Percentiles rank a stretch among this genome's conserved stretches.
phyloP scores from a whole-genome alignment of 768 basidiomycete genomes.

The Podaxis sp. region DNA sequence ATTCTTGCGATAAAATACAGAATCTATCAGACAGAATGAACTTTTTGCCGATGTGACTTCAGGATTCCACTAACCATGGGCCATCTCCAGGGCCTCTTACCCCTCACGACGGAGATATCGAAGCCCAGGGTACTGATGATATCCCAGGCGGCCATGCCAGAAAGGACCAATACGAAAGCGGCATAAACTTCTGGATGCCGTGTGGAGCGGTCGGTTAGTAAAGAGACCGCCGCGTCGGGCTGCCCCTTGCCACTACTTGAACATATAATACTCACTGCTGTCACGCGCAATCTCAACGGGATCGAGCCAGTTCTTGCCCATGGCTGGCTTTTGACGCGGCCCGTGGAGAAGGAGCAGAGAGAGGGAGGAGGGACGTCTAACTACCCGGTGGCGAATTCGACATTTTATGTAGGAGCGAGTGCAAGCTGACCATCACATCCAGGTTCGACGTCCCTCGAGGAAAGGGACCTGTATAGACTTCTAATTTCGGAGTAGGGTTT shows the following conservation, averaged over 20 bases:
- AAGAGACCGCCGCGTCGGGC: background rate
- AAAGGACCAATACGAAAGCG: slow-evolving; percentile 30
- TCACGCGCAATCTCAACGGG: slow-evolving; percentile 27
- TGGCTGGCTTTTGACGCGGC: slow-evolving; percentile 15
- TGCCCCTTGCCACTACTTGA: background rate
- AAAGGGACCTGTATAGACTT: background rate
- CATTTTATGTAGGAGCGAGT: background rate
- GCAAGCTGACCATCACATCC: background rate
- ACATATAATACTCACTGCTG: slow-evolving; percentile 25
- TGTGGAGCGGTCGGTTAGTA: background rate
- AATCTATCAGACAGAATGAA: slow-evolving; percentile 19
- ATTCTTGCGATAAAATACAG: slow-evolving; percentile 33
- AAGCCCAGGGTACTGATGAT: slow-evolving; percentile 29
- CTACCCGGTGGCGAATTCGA: background rate
- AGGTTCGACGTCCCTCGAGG: background rate
- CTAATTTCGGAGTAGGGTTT: background rate
- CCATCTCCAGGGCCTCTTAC: slow-evolving; percentile 32
- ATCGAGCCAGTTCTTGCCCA: slow-evolving; percentile 29
- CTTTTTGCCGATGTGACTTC: background rate
- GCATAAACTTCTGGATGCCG: slow-evolving; percentile 27
- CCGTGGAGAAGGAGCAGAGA: background rate
- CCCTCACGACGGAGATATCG: slow-evolving; percentile 30
- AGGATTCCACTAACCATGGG: slow-evolving; percentile 28
- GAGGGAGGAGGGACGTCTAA: background rate
- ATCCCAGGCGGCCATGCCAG: slow-evolving; percentile 34